Percentiles rank a stretch among this genome's conserved stretches.
Evolutionary conservation across 306 rosid genomes (phyloP).

Genomic region (Ormosia semicastrata): DNA sequence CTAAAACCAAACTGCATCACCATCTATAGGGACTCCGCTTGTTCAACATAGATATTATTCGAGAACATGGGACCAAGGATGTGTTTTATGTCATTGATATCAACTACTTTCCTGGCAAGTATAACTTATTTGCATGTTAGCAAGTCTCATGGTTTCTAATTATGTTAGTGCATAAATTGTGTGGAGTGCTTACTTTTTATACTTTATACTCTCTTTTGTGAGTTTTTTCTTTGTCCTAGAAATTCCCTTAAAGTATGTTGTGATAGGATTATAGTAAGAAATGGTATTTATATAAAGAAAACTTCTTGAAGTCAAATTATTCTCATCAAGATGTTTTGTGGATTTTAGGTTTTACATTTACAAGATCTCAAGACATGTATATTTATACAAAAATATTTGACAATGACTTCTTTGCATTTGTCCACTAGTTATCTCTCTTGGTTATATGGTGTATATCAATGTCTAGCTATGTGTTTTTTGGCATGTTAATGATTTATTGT

Average conservation of each 20-base stretch:
- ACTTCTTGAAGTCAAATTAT: background rate
- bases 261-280: background rate
- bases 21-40: constrained; percentile 31
- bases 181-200: too few relatives aligned
- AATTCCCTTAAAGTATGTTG: background rate
- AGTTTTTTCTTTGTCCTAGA: background rate
- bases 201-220: too few relatives aligned
- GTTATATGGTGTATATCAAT: background rate
- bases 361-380: too few relatives aligned
- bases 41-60: constrained; percentile 37
- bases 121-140: background rate
- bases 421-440: background rate
- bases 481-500: background rate
- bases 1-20: background rate
- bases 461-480: background rate
- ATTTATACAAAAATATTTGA: too few relatives aligned
- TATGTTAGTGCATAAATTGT: background rate
- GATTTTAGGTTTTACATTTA: background rate
- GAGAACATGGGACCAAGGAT: constrained; percentile 36
- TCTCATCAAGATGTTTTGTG: background rate
- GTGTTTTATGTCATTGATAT: constrained; percentile 36
- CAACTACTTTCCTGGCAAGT: constrained; percentile 42
- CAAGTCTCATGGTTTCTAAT: too few relatives aligned
- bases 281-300: background rate
- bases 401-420: too few relatives aligned